A percentile compares a stretch with the other conserved stretches of the same genome.
Conservation (phyloP, 2,329 filamentous ascomycete species). For the Fusarium temperatum region DNA sequence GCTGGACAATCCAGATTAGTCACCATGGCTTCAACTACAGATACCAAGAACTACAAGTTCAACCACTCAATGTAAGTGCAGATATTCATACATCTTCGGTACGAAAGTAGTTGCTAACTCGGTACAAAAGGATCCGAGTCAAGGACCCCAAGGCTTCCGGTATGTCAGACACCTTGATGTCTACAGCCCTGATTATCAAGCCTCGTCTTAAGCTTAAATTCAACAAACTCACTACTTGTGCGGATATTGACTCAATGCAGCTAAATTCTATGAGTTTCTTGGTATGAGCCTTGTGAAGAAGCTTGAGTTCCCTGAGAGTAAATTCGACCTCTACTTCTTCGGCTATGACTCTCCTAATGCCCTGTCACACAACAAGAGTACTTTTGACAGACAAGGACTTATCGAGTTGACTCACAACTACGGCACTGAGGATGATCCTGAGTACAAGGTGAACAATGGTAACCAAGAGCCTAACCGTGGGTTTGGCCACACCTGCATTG, state of each 20-base stretch:
- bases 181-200: neutral
- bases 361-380: constrained; percentile 74
- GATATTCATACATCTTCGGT: neutral
- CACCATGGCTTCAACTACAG: constrained; percentile 78
- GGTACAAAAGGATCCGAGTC: constrained; percentile 79
- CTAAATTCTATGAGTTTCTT: constrained; percentile 94
- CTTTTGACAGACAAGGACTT: constrained; percentile 86
- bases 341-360: constrained; percentile 84
- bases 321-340: constrained; percentile 96
- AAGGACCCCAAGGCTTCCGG: constrained; percentile 88
- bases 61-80: constrained; percentile 84
- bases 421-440: constrained; percentile 85
- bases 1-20: constrained; percentile 57
- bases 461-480: constrained; percentile 88
- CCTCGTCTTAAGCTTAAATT: neutral
- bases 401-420: constrained; percentile 88
- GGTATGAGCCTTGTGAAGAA: constrained; percentile 87
- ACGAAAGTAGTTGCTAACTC: constrained; percentile 21
- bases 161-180: constrained; percentile 51
- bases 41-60: constrained; percentile 80
- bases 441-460: constrained; percentile 85
- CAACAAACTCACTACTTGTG: neutral
- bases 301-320: constrained; percentile 82
- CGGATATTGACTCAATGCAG: constrained; percentile 47
- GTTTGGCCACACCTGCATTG: constrained; percentile 88